Conservation (phyloP, 192 early-diverging fungal genomes). For the Mortierella hygrophila region DNA sequence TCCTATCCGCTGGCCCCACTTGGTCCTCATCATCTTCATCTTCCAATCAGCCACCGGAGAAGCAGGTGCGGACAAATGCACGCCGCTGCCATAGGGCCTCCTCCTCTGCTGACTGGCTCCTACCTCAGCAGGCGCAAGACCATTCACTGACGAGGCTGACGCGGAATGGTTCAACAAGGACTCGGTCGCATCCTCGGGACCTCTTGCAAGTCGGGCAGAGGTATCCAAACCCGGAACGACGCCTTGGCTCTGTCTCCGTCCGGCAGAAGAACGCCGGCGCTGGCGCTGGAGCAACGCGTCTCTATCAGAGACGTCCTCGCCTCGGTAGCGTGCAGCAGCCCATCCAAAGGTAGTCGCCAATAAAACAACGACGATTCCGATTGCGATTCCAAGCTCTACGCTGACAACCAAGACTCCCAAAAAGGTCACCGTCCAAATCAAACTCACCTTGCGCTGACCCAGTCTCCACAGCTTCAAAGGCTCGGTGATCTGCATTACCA, state of each 20-base stretch:
- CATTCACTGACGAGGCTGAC: not conserved
- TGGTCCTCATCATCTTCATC: constrained; percentile 29
- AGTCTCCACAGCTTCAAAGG: constrained; percentile 48
- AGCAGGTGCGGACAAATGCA: constrained; percentile 6
- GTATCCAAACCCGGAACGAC: not conserved
- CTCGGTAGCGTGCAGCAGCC: not conserved
- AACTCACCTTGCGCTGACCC: constrained; percentile 32
- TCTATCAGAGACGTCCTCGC: not conserved
- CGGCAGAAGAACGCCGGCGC: constrained; percentile 7
- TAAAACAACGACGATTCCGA: constrained; percentile 37
- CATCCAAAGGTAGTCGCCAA: constrained; percentile 20
- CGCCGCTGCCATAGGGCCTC: not conserved
- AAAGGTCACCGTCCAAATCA: constrained; percentile 46
- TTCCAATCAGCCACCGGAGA: constrained; percentile 41
- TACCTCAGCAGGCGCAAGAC: not conserved
- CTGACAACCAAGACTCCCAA: constrained; percentile 31
- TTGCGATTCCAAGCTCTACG: constrained; percentile 39
- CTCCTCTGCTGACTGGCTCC: constrained; percentile 18
- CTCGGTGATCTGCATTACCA: constrained; percentile 49
- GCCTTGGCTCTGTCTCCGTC: not conserved
- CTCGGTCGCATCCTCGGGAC: constrained; percentile 8
- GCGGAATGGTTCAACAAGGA: constrained; percentile 24
- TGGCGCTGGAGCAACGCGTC: constrained; percentile 16
- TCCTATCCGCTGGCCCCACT: constrained; percentile 37
- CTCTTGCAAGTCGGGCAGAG: not conserved